phyloP scores from a whole-genome alignment of 306 rosid genomes.

The Malus domestica region ASM211411v1 NC_041789.1:20978501-20979000 shows the following conservation, averaged over 20 bases:
- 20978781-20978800: not conserved
- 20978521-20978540: constrained; percentile 20
- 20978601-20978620: constrained; percentile 5
- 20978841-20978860: not conserved
- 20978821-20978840: not conserved
- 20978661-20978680: constrained; percentile 10
- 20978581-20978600: constrained; percentile 11
- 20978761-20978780: not conserved
- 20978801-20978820: not conserved
- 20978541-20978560: constrained; percentile 36
- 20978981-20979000: too few relatives aligned
- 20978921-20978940: too few relatives aligned
- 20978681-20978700: constrained; percentile 45
- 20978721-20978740: constrained; percentile 21
- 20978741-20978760: not conserved
- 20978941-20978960: too few relatives aligned
- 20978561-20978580: constrained; percentile 60
- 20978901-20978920: not conserved
- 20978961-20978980: not conserved
- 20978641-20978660: constrained; percentile 37
- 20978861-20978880: too few relatives aligned
- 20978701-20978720: constrained; percentile 50
- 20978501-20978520: constrained; percentile 74
- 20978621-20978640: constrained; percentile 75
- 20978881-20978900: not conserved